phyloP scores from a whole-genome alignment of 208 protist species.

The Acanthamoeba divionensis region DNA sequence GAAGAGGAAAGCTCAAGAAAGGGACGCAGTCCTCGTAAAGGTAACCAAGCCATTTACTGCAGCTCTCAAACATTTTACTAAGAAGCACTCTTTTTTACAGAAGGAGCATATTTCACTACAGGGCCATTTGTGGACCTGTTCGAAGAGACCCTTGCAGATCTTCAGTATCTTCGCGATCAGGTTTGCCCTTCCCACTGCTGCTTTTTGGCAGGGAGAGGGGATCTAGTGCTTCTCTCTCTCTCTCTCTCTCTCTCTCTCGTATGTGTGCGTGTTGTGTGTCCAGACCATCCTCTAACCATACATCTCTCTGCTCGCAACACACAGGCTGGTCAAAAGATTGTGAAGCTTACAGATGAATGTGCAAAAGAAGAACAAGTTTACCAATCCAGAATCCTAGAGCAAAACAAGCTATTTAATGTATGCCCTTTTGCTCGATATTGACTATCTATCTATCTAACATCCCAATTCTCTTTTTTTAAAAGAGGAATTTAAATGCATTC shows the following conservation, averaged over 20 bases:
- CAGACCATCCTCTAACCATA: neutral
- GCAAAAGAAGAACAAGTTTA: neutral
- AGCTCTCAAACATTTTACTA: neutral
- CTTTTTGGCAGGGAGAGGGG: neutral
- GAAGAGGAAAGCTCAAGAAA: neutral
- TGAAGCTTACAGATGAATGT: neutral
- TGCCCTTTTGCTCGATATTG: neutral
- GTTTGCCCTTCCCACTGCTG: neutral
- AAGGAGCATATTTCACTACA: neutral
- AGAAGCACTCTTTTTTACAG: neutral
- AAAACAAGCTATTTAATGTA: neutral
- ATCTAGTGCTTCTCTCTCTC: too few species aligned
- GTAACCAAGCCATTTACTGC: neutral
- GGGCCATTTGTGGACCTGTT: constrained; percentile 19
- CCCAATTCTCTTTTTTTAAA: neutral
- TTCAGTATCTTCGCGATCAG: constrained; percentile 20
- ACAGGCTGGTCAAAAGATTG: neutral
- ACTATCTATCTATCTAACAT: neutral
- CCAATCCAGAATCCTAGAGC: neutral
- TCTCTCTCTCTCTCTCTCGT: too few species aligned
- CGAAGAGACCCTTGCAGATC: neutral
- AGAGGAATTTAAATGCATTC: neutral
- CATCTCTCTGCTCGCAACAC: neutral
- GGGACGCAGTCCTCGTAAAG: neutral
- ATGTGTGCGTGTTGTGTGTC: neutral